These are phyloP conservation scores for Fusarium sp. DNA, from an alignment of 2,329 filamentous ascomycete genomes.

Conservation along the genomic window DNA sequence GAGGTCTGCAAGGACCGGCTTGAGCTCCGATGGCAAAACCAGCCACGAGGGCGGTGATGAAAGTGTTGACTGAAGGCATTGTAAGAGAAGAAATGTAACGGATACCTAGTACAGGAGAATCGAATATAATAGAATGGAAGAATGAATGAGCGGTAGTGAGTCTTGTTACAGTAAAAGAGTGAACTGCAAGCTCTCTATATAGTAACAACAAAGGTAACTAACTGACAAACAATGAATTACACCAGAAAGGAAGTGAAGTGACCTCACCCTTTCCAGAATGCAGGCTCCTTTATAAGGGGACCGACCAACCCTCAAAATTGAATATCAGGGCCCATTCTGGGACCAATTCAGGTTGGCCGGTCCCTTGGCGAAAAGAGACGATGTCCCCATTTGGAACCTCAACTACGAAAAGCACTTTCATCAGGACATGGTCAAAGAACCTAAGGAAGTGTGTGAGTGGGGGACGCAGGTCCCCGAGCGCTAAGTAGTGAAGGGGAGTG, in stretches of 20 bases:
- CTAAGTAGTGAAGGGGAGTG: constrained; percentile 3
- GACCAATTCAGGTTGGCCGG: neutral
- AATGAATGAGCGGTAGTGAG: constrained; percentile 2
- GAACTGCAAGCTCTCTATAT: constrained; percentile 33
- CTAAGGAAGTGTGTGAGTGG: constrained; percentile 10
- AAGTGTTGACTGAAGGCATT: constrained; percentile 24
- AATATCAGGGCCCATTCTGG: constrained; percentile 20
- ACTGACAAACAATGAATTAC: constrained; percentile 2
- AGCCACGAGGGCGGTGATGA: constrained; percentile 26
- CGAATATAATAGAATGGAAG: neutral
- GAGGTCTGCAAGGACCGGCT: constrained; percentile 26
- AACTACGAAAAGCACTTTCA: constrained; percentile 13
- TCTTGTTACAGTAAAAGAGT: constrained; percentile 16
- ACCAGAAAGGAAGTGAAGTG: neutral
- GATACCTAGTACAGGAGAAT: neutral
- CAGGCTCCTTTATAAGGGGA: constrained; percentile 33
- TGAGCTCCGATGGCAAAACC: constrained; percentile 21
- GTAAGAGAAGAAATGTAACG: neutral
- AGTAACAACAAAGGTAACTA: neutral
- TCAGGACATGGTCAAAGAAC: neutral
- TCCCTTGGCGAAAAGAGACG: constrained; percentile 22
- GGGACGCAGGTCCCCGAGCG: constrained; percentile 22
- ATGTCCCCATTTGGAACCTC: constrained; percentile 12
- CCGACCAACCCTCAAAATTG: constrained; percentile 25
- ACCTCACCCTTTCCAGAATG: constrained; percentile 1